Conservation (phyloP, 2,329 filamentous ascomycete species). For the Gremmenia infestans region DNA sequence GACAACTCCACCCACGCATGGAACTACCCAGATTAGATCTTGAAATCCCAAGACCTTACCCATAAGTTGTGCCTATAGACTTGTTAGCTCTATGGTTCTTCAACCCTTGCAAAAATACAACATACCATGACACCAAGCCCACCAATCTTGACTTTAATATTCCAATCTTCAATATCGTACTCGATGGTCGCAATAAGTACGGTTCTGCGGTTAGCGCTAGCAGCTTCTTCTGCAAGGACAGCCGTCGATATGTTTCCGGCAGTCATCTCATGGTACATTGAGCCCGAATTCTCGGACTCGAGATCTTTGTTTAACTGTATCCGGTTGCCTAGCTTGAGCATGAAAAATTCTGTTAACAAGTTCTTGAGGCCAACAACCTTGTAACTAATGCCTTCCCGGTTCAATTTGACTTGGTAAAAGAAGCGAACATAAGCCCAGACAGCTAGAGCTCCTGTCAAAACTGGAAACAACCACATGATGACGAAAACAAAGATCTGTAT, state of each 20-base stretch:
- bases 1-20: slow-evolving; percentile 57
- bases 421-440: slow-evolving; percentile 52
- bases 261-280: background rate
- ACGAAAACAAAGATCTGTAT: slow-evolving; percentile 49
- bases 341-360: too few relatives aligned
- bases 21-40: slow-evolving; percentile 61
- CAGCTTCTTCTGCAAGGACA: background rate
- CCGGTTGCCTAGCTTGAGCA: background rate
- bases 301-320: background rate
- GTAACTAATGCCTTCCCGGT: slow-evolving; percentile 45
- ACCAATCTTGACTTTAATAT: slow-evolving; percentile 67
- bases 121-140: slow-evolving; percentile 61
- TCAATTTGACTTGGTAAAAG: slow-evolving; percentile 51
- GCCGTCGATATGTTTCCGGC: too few relatives aligned
- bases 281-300: background rate
- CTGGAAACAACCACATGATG: slow-evolving; percentile 45
- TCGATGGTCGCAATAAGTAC: slow-evolving; percentile 67
- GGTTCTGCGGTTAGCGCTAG: slow-evolving; percentile 34
- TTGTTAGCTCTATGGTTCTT: too few relatives aligned
- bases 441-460: slow-evolving; percentile 43
- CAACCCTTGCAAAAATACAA: slow-evolving; percentile 20
- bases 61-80: slow-evolving; percentile 34
- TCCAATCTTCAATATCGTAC: slow-evolving; percentile 67
- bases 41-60: slow-evolving; percentile 59
- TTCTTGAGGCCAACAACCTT: background rate